phyloP scores from a whole-genome alignment of 139 green algal species.

The Coelastrella sp. region DNA sequence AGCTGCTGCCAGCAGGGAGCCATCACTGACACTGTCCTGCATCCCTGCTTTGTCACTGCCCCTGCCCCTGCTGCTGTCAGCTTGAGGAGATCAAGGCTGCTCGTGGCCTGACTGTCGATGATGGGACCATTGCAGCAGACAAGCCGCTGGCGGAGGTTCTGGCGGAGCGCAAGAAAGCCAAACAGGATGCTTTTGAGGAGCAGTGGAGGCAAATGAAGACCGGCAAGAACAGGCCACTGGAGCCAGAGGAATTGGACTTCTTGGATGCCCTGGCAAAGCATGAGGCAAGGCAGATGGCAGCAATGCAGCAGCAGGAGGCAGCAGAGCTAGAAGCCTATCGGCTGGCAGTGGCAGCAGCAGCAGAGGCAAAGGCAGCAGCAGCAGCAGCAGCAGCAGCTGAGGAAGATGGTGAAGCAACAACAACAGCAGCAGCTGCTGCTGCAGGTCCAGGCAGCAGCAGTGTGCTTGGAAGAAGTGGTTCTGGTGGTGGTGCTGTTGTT shows the following conservation, averaged over 20 bases:
- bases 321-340: slow-evolving; percentile 69
- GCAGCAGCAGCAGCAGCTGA: slow-evolving; percentile 46
- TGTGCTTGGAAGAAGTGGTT: slow-evolving; percentile 1
- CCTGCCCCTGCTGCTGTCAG: slow-evolving; percentile 48
- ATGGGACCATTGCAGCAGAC: slow-evolving; percentile 63
- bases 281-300: slow-evolving; percentile 47
- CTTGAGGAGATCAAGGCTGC: slow-evolving; percentile 68
- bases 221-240: slow-evolving; percentile 85
- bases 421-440: slow-evolving; percentile 21
- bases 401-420: slow-evolving; percentile 17
- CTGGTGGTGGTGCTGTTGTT: background rate
- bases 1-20: too few species aligned
- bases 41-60: background rate
- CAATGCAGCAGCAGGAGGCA: slow-evolving; percentile 55
- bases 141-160: slow-evolving; percentile 83
- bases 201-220: slow-evolving; percentile 88
- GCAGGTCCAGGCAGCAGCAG: background rate
- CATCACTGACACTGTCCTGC: background rate
- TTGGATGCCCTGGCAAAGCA: slow-evolving; percentile 62
- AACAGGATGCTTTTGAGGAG: slow-evolving; percentile 82
- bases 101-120: slow-evolving; percentile 60
- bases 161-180: slow-evolving; percentile 77
- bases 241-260: slow-evolving; percentile 88
- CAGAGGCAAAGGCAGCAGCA: slow-evolving; percentile 7
- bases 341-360: slow-evolving; percentile 26